These are phyloP conservation scores for Daedaleopsis nitida DNA, from an alignment of 768 basidiomycete genomes.

Conservation along the genomic window DNA sequence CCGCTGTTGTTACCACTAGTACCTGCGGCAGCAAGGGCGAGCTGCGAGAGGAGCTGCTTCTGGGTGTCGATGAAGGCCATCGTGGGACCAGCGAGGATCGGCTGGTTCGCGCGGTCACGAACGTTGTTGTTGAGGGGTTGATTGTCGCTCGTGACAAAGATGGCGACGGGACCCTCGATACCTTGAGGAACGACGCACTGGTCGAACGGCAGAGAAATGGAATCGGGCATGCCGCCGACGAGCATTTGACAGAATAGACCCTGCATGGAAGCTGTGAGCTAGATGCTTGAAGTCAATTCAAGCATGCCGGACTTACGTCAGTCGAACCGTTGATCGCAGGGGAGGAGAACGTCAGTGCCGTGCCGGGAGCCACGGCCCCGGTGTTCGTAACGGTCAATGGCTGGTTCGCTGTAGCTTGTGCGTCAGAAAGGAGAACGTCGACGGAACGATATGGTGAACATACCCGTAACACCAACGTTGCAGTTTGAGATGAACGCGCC, in stretches of 20 bases:
- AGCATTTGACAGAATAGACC: slow-evolving; percentile 76
- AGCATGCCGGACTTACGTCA: slow-evolving; percentile 36
- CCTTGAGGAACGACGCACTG: slow-evolving; percentile 65
- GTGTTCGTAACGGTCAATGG: slow-evolving; percentile 64
- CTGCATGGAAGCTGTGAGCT: slow-evolving; percentile 35
- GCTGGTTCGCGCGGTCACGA: slow-evolving; percentile 50
- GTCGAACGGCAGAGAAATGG: slow-evolving; percentile 60
- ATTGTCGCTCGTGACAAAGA: slow-evolving; percentile 66
- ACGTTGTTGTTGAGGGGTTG: slow-evolving; percentile 68
- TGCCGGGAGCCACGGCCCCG: slow-evolving; percentile 57
- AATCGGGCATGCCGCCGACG: slow-evolving; percentile 55
- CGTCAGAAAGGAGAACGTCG: not conserved
- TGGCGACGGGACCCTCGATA: slow-evolving; percentile 73
- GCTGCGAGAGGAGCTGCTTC: slow-evolving; percentile 51
- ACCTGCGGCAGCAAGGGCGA: slow-evolving; percentile 37
- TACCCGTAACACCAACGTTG: slow-evolving; percentile 58
- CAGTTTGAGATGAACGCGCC: slow-evolving; percentile 71
- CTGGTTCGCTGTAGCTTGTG: slow-evolving; percentile 50
- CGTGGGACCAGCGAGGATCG: slow-evolving; percentile 71
- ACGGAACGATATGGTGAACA: slow-evolving; percentile 17
- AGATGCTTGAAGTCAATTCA: not conserved
- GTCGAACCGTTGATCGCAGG: slow-evolving; percentile 54
- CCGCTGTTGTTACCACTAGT: slow-evolving; percentile 20
- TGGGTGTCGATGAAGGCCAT: slow-evolving; percentile 66
- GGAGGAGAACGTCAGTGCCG: slow-evolving; percentile 62